Conservation (phyloP, 108 stramenopile genomes). For the Aureococcus anophagefferens region DNA sequence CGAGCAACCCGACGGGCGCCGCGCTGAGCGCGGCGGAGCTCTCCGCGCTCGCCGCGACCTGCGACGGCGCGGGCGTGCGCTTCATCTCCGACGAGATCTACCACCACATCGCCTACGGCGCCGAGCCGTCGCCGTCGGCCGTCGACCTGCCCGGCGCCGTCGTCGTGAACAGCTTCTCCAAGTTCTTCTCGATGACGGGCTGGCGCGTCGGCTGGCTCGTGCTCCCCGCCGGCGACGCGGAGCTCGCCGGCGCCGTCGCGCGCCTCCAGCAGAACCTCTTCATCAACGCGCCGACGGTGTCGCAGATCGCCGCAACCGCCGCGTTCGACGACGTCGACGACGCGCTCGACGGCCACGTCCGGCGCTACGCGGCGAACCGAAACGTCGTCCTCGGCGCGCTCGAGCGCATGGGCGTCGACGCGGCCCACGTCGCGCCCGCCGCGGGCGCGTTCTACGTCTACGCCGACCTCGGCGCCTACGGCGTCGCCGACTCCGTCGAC, state of each 20-base stretch:
- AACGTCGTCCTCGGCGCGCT: slow-evolving; percentile 5
- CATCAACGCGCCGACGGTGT: slow-evolving; percentile 82
- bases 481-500: slow-evolving; percentile 32
- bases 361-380: slow-evolving; percentile 55
- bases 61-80: slow-evolving; percentile 59
- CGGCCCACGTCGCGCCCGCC: slow-evolving; percentile 58
- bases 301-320: slow-evolving; percentile 67
- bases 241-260: slow-evolving; percentile 58
- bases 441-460: slow-evolving; percentile 88
- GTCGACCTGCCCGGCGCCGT: slow-evolving; percentile 48
- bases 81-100: slow-evolving; percentile 91
- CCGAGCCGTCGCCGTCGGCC: slow-evolving; percentile 67
- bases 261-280: slow-evolving; percentile 82
- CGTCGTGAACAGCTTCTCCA: slow-evolving; percentile 84
- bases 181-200: slow-evolving; percentile 88
- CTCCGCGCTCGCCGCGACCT: slow-evolving; percentile 62
- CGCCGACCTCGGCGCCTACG: slow-evolving; percentile 62
- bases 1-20: slow-evolving; percentile 78
- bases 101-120: slow-evolving; percentile 78
- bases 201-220: slow-evolving; percentile 89
- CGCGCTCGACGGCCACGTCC: slow-evolving; percentile 66
- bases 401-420: slow-evolving; percentile 4
- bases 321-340: slow-evolving; percentile 66
- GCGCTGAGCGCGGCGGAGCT: slow-evolving; percentile 66
- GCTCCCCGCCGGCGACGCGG: slow-evolving; percentile 36